Conservation (phyloP, 31 red algal species). For the Odonthalia washingtoniensis region DNA sequence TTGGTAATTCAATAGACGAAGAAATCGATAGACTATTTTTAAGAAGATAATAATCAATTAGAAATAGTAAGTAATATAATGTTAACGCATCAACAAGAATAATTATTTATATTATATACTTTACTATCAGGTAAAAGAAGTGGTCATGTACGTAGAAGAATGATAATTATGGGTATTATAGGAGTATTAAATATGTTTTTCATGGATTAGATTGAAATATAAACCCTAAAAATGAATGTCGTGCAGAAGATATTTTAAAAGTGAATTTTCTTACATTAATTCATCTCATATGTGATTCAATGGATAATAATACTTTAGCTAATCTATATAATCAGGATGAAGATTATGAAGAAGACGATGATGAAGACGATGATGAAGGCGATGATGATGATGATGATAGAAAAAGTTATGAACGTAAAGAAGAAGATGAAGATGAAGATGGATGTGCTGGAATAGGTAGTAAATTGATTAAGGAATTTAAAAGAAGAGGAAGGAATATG, state of each 20-base stretch:
- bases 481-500: too few relatives aligned
- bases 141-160: constrained; percentile 56
- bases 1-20: too few relatives aligned
- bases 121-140: constrained; percentile 69
- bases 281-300: constrained; percentile 63
- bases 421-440: too few relatives aligned
- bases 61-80: constrained; percentile 44
- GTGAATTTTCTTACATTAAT: constrained; percentile 73
- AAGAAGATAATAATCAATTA: too few relatives aligned
- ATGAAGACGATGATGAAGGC: too few relatives aligned
- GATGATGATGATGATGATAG: too few relatives aligned
- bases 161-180: constrained; percentile 60
- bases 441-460: too few relatives aligned
- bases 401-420: too few relatives aligned
- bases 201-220: constrained; percentile 67
- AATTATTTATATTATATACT: constrained; percentile 74
- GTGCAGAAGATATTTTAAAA: constrained; percentile 68
- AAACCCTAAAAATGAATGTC: constrained; percentile 52
- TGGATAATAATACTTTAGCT: constrained; percentile 46
- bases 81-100: constrained; percentile 67
- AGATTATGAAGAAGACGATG: constrained; percentile 24
- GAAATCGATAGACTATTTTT: too few relatives aligned
- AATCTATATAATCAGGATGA: too few relatives aligned
- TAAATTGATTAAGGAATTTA: too few relatives aligned
- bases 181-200: constrained; percentile 58